Percentiles rank a stretch among this genome's conserved stretches.
Evolutionary conservation across 176 grass and related monocot species (phyloP).

Genomic region (barley (Hordeum vulgare)): DNA sequence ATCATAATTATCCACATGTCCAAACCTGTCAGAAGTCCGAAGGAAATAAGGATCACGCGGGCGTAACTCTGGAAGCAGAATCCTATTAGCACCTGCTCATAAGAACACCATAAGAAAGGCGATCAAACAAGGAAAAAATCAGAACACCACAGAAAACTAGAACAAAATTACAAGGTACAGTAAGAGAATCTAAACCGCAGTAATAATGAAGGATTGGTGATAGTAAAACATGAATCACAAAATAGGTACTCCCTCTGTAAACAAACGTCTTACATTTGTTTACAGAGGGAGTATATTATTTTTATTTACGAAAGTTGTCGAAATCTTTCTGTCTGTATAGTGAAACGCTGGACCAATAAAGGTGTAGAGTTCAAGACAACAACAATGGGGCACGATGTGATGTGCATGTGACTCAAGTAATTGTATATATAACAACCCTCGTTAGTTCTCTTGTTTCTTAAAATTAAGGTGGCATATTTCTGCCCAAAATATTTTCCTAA

Average conservation of each 20-base stretch:
- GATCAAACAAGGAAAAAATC: conserved; percentile 21
- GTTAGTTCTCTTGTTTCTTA: neutral
- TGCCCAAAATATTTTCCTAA: neutral
- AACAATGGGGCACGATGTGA: neutral
- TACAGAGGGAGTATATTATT: neutral
- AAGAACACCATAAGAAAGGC: conserved; percentile 22
- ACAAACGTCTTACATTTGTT: too few relatives aligned
- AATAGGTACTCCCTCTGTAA: neutral
- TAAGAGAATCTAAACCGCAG: conserved; percentile 1
- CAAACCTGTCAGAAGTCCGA: conserved; percentile 48
- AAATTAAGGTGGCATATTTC: neutral
- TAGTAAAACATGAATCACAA: neutral
- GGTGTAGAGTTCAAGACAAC: neutral
- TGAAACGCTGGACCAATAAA: neutral
- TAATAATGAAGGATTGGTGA: neutral
- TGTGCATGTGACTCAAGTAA: neutral
- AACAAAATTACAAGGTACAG: neutral
- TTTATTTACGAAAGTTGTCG: neutral
- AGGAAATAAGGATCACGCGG: conserved; percentile 36
- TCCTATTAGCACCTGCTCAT: conserved; percentile 56
- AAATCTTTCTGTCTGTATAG: neutral
- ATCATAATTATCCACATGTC: conserved; percentile 41
- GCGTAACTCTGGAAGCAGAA: conserved; percentile 31
- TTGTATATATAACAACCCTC: neutral
- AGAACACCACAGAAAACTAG: conserved; percentile 16